phyloP scores from a whole-genome alignment of 2,329 filamentous ascomycete species.

The Rutstroemia sp. region DNA sequence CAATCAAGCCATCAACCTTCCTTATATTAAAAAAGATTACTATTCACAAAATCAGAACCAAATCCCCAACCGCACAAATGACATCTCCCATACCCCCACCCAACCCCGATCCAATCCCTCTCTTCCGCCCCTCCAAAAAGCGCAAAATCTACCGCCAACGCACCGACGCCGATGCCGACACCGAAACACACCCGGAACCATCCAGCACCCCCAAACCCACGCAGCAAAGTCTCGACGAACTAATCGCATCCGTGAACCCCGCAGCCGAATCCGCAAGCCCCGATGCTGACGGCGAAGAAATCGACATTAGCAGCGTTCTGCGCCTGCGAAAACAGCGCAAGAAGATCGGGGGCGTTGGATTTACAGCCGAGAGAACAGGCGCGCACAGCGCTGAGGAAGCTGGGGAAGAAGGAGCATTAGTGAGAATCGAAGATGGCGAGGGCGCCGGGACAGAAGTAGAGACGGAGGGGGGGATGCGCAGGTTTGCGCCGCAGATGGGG shows the following conservation, averaged over 20 bases:
- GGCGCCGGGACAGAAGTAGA: constrained; percentile 6
- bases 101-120: constrained; percentile 1
- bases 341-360: constrained; percentile 49
- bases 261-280: constrained; percentile 9
- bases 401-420: constrained; percentile 8
- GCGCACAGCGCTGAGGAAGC: constrained; percentile 18
- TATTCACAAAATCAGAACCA: too few species aligned
- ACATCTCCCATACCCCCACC: neutral
- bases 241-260: constrained; percentile 19
- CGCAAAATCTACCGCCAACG: constrained; percentile 52
- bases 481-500: constrained; percentile 69
- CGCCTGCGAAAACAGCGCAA: constrained; percentile 43
- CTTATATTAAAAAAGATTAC: too few species aligned
- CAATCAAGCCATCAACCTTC: too few species aligned
- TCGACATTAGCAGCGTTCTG: constrained; percentile 42
- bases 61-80: neutral
- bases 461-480: constrained; percentile 29
- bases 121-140: constrained; percentile 52
- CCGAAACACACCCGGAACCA: constrained; percentile 2
- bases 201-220: constrained; percentile 7
- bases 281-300: constrained; percentile 22
- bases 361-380: constrained; percentile 31
- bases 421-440: constrained; percentile 18
- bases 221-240: constrained; percentile 26
- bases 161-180: constrained; percentile 23